Percentiles rank a stretch among this genome's conserved stretches.
Evolutionary conservation across 139 green algal genomes (phyloP).

Genomic region (Volvox reticuliferus): DNA sequence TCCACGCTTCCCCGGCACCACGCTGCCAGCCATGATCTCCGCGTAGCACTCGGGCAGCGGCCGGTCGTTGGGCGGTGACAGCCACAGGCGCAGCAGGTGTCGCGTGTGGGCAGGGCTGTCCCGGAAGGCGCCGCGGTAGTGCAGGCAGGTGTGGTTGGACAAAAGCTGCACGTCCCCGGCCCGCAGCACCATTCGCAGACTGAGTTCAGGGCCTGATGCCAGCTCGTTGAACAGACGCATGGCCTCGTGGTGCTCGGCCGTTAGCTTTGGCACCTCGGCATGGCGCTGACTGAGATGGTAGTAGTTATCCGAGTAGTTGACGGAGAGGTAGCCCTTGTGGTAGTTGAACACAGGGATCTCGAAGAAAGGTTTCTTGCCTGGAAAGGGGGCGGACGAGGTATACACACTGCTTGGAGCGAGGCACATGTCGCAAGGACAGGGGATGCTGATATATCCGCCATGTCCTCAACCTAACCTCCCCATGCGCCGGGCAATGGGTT

Average conservation of each 20-base stretch:
- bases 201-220: slow-evolving; percentile 60
- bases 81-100: slow-evolving; percentile 82
- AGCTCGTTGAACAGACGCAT: slow-evolving; percentile 65
- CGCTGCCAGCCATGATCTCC: slow-evolving; percentile 59
- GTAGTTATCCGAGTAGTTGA: slow-evolving; percentile 71
- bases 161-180: slow-evolving; percentile 80
- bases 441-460: too few relatives aligned
- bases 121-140: slow-evolving; percentile 67
- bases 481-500: too few relatives aligned
- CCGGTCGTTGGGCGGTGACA: slow-evolving; percentile 64
- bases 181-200: slow-evolving; percentile 69
- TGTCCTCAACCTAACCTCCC: too few relatives aligned
- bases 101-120: slow-evolving; percentile 59
- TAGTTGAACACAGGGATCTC: slow-evolving; percentile 76
- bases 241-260: slow-evolving; percentile 29
- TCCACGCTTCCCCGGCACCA: slow-evolving; percentile 56
- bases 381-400: background rate
- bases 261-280: slow-evolving; percentile 64
- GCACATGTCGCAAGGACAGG: too few relatives aligned
- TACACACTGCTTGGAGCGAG: background rate
- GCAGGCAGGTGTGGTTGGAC: slow-evolving; percentile 72
- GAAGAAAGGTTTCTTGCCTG: slow-evolving; percentile 71
- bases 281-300: slow-evolving; percentile 70
- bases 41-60: slow-evolving; percentile 67
- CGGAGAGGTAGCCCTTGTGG: slow-evolving; percentile 59